Evolutionary conservation across 148 eudicot species (phyloP).

Genomic region (Vaccinium macrocarpon): DNA sequence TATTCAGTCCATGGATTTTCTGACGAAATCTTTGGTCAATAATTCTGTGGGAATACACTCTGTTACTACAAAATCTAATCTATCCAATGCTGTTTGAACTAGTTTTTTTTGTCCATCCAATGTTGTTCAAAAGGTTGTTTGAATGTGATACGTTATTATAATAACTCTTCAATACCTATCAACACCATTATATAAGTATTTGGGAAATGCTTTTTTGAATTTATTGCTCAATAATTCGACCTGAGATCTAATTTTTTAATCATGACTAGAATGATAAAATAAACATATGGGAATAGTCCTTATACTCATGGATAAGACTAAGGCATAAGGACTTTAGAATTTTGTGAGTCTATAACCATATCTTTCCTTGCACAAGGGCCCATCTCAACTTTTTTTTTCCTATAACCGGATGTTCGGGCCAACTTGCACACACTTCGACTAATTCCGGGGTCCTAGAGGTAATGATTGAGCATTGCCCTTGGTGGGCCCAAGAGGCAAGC

Average conservation of each 20-base stretch:
- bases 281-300: too few relatives aligned
- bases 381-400: too few relatives aligned
- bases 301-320: not conserved
- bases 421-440: too few relatives aligned
- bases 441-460: too few relatives aligned
- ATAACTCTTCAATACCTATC: conserved; percentile 11
- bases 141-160: not conserved
- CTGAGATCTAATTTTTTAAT: not conserved
- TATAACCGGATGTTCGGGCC: too few relatives aligned
- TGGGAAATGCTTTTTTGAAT: not conserved
- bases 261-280: too few relatives aligned
- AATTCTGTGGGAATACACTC: too few relatives aligned
- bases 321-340: not conserved
- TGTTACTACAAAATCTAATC: too few relatives aligned
- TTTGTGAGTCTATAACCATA: not conserved
- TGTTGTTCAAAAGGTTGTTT: conserved; percentile 26
- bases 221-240: not conserved
- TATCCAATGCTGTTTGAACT: not conserved
- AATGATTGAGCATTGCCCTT: too few relatives aligned
- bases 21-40: too few relatives aligned
- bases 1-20: too few relatives aligned
- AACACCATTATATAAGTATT: not conserved
- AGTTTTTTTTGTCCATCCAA: not conserved
- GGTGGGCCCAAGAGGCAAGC: too few relatives aligned
- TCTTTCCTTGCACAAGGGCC: not conserved